Evolutionary conservation across 2,329 filamentous ascomycete species (phyloP).

Genomic region (Allantophomopsis lycopodina): DNA sequence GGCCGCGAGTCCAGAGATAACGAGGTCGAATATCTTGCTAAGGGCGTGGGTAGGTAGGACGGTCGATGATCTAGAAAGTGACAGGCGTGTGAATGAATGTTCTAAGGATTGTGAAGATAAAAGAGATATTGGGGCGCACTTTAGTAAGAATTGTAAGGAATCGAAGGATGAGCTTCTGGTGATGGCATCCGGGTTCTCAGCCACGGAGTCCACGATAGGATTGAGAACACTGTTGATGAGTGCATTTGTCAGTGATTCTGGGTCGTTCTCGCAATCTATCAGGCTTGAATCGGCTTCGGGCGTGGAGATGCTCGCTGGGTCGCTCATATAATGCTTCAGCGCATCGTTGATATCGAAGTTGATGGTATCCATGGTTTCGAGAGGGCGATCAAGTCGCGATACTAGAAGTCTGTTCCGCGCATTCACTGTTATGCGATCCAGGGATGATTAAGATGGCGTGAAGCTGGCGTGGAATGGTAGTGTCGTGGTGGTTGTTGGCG

Average conservation of each 20-base stretch:
- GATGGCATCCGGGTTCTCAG: conserved; percentile 83
- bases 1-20: conserved; percentile 72
- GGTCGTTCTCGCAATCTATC: conserved; percentile 84
- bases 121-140: conserved; percentile 60
- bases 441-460: neutral
- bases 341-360: conserved; percentile 94
- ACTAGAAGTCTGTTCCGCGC: conserved; percentile 1
- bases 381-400: conserved; percentile 5
- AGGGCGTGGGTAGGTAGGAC: conserved; percentile 69
- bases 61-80: conserved; percentile 62
- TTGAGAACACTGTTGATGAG: conserved; percentile 80
- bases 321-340: conserved; percentile 92
- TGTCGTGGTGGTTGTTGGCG: conserved; percentile 15
- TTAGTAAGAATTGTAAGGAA: conserved; percentile 88
- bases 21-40: conserved; percentile 84
- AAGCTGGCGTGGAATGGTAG: conserved; percentile 8
- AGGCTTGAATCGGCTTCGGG: conserved; percentile 75
- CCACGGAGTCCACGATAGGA: conserved; percentile 82
- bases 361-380: conserved; percentile 52
- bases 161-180: conserved; percentile 70
- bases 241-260: conserved; percentile 64
- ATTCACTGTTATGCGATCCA: neutral
- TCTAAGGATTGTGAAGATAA: conserved; percentile 12
- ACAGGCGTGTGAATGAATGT: conserved; percentile 20
- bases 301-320: conserved; percentile 70